Percentiles rank a stretch among this genome's conserved stretches.
Conservation (phyloP, 1,284 basidiomycete genomes). For the Hortiboletus rubellus region DNA sequence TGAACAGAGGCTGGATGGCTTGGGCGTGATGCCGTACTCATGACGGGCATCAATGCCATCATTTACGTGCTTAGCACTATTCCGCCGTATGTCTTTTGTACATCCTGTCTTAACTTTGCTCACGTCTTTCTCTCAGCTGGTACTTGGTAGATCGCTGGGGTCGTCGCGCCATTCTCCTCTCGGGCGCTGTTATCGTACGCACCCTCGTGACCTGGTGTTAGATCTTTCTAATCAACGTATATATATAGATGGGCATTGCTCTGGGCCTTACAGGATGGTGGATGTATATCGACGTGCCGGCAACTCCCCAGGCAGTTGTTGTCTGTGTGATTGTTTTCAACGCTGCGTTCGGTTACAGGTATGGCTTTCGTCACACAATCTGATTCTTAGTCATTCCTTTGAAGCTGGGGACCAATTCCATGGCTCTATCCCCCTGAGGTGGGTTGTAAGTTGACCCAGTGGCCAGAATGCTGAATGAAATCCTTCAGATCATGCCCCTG, state of each 20-base stretch:
- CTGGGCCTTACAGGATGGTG: conserved; percentile 85
- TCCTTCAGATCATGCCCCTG: conserved; percentile 83
- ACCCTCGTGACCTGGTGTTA: conserved; percentile 2
- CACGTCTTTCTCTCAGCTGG: conserved; percentile 60
- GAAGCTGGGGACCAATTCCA: conserved; percentile 71
- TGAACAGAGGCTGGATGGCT: conserved; percentile 91
- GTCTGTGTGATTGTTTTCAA: conserved; percentile 93
- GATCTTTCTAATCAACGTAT: conserved; percentile 1
- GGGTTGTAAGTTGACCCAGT: conserved; percentile 10
- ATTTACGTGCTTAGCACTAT: conserved; percentile 86
- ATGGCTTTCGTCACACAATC: conserved; percentile 22
- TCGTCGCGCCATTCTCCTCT: conserved; percentile 86
- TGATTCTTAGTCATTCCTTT: conserved; percentile 8
- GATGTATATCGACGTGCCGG: conserved; percentile 88
- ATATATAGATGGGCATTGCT: conserved; percentile 71
- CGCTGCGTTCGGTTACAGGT: conserved; percentile 87
- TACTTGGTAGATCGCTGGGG: conserved; percentile 94
- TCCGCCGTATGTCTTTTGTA: conserved; percentile 60
- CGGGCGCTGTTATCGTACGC: conserved; percentile 83
- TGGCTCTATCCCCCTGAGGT: conserved; percentile 92
- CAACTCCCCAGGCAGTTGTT: conserved; percentile 89
- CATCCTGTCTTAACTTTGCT: neutral
- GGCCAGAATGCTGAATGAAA: conserved; percentile 6
- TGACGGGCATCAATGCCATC: conserved; percentile 94
- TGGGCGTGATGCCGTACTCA: conserved; percentile 93